Percentiles rank a stretch among this genome's conserved stretches.
Conservation (phyloP, 1,139 yeast species). For the Candida sojae region DNA sequence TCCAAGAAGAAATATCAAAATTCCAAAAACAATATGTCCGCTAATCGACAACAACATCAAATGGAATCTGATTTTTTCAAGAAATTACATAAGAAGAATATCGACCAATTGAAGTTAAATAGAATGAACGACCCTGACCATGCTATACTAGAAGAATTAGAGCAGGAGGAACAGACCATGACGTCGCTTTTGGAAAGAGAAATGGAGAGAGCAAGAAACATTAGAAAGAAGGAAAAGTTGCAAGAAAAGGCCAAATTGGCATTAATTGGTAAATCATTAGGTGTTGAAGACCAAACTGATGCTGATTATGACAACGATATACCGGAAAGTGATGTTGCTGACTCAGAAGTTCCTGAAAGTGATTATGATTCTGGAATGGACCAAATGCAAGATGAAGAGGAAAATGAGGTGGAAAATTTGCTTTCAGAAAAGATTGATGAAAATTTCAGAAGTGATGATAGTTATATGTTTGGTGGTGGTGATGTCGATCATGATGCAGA, state of each 20-base stretch:
- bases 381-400: constrained; percentile 18
- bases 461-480: constrained; percentile 38
- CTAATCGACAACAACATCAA: constrained; percentile 4
- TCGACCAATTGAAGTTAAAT: constrained; percentile 33
- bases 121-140: constrained; percentile 30
- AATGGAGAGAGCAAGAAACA: constrained; percentile 52
- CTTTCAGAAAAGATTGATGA: constrained; percentile 8
- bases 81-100: constrained; percentile 35
- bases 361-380: constrained; percentile 18
- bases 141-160: constrained; percentile 34
- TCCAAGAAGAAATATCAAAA: constrained; percentile 20
- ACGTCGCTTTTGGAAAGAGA: constrained; percentile 63
- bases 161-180: constrained; percentile 45
- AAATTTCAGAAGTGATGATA: constrained; percentile 27
- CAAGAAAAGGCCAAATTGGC: constrained; percentile 40
- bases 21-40: constrained; percentile 5
- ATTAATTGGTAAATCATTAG: constrained; percentile 20
- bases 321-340: constrained; percentile 23
- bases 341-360: constrained; percentile 19
- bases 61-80: constrained; percentile 20
- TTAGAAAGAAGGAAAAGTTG: constrained; percentile 52
- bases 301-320: constrained; percentile 21
- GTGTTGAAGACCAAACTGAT: constrained; percentile 15
- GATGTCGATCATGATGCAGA: constrained; percentile 6
- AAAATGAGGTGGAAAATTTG: constrained; percentile 19